Conservation (phyloP, 1,284 basidiomycete species). For the Meira nashicola region DNA sequence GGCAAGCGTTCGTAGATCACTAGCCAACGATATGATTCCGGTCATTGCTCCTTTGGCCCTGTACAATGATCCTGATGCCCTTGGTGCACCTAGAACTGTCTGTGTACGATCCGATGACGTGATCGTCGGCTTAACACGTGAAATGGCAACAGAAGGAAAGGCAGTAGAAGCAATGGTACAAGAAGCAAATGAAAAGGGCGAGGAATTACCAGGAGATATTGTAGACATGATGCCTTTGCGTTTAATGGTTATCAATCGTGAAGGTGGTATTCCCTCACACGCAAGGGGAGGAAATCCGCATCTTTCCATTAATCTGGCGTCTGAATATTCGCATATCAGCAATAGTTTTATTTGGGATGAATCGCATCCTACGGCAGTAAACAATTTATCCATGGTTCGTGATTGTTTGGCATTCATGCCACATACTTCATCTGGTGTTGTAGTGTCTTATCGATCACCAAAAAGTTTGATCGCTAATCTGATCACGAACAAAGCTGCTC, state of each 20-base stretch:
- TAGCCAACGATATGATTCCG: slow-evolving; percentile 88
- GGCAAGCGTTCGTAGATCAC: slow-evolving; percentile 74
- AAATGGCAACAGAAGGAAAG: slow-evolving; percentile 63
- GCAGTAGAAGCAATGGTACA: background rate
- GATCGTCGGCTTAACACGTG: slow-evolving; percentile 77
- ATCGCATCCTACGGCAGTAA: slow-evolving; percentile 77
- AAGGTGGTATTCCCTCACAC: slow-evolving; percentile 95
- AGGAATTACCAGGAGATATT: slow-evolving; percentile 24
- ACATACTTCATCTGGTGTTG: slow-evolving; percentile 80
- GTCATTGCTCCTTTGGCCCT: slow-evolving; percentile 91
- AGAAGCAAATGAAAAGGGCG: slow-evolving; percentile 1
- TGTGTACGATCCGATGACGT: slow-evolving; percentile 87
- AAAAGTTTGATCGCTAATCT: slow-evolving; percentile 92
- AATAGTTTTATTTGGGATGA: slow-evolving; percentile 82
- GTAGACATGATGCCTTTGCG: slow-evolving; percentile 63
- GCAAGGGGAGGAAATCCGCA: slow-evolving; percentile 91
- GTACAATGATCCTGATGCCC: slow-evolving; percentile 66
- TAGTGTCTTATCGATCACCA: slow-evolving; percentile 95
- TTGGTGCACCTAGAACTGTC: slow-evolving; percentile 63
- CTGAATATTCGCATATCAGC: slow-evolving; percentile 80
- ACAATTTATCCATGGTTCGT: slow-evolving; percentile 79
- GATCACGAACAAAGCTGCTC: slow-evolving; percentile 95
- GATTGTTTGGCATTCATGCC: slow-evolving; percentile 92
- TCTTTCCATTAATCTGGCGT: slow-evolving; percentile 86
- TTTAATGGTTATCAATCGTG: slow-evolving; percentile 94